These are phyloP conservation scores for Cyphellophora europaea DNA, from an alignment of 2,329 filamentous ascomycete genomes.

Conservation along the genomic window DNA sequence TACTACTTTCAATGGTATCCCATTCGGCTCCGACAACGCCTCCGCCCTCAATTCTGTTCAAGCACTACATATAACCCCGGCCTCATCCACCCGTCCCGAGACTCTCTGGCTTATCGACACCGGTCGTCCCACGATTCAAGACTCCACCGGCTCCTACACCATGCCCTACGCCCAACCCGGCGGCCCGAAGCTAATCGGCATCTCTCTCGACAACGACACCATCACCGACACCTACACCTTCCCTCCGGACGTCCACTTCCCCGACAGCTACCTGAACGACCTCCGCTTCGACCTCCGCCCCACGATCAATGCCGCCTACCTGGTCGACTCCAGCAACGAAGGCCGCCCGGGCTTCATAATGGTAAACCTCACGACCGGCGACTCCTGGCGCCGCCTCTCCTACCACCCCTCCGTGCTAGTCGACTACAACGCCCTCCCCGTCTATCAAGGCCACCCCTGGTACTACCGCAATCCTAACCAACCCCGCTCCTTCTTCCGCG, in stretches of 20 bases:
- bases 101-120: conserved; percentile 39
- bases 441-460: conserved; percentile 26
- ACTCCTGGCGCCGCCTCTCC: conserved; percentile 14
- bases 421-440: conserved; percentile 23
- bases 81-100: conserved; percentile 25
- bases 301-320: conserved; percentile 34
- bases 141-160: conserved; percentile 24
- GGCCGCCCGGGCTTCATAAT: conserved; percentile 39
- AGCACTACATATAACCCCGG: conserved; percentile 35
- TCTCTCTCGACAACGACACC: conserved; percentile 31
- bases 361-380: conserved; percentile 16
- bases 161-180: conserved; percentile 37
- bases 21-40: no score
- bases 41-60: conserved; percentile 35
- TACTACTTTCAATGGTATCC: no score
- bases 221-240: conserved; percentile 33
- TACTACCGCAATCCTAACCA: conserved; percentile 21
- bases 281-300: conserved; percentile 37
- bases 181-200: conserved; percentile 35
- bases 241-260: conserved; percentile 32
- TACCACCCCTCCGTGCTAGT: conserved; percentile 18
- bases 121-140: conserved; percentile 33
- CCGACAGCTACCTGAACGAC: conserved; percentile 39
- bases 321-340: conserved; percentile 37
- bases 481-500: conserved; percentile 20